A percentile compares a stretch with the other conserved stretches of the same genome.
These are phyloP conservation scores for Rhipidocladum racemiflorum DNA, from an alignment of 176 grass and related monocot species.

Conservation along the genomic window DNA sequence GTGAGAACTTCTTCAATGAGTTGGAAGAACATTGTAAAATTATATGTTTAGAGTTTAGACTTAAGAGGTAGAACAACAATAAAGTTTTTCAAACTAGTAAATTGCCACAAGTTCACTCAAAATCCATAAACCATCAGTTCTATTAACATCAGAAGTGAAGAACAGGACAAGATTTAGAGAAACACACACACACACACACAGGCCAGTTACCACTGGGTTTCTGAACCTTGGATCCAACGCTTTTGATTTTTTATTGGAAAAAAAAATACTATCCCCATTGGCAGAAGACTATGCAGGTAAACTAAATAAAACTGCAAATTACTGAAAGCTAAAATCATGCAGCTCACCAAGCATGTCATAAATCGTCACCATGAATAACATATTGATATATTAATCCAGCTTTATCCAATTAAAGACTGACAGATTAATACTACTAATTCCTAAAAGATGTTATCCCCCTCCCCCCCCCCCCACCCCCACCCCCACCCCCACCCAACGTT, in stretches of 20 bases:
- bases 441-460: neutral
- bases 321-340: neutral
- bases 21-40: neutral
- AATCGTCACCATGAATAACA: neutral
- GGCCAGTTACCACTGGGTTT: neutral
- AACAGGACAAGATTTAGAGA: neutral
- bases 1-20: neutral
- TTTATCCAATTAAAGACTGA: slow-evolving; percentile 19
- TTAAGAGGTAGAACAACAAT: neutral
- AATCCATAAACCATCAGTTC: neutral
- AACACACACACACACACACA: neutral
- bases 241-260: neutral
- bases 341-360: neutral
- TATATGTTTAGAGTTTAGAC: neutral
- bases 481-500: neutral
- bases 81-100: neutral
- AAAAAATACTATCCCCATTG: neutral
- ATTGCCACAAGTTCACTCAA: neutral
- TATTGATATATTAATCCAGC: neutral
- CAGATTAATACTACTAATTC: neutral
- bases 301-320: neutral
- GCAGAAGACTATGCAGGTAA: neutral
- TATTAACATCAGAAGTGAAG: neutral
- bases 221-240: neutral
- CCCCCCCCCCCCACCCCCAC: neutral